phyloP scores from a whole-genome alignment of 2,329 filamentous ascomycete species.

The Talaromyces islandicus region DNA sequence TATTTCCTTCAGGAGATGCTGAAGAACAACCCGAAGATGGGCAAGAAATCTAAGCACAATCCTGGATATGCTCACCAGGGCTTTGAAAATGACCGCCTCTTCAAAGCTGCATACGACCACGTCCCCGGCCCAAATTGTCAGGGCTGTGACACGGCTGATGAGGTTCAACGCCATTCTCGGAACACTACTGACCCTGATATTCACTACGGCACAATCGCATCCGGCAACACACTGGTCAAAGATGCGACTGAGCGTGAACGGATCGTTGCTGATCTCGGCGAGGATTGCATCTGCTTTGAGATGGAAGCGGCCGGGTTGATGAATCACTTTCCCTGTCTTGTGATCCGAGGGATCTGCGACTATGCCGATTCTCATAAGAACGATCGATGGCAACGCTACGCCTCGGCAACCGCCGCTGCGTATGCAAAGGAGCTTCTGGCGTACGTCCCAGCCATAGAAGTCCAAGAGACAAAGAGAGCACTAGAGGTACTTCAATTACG shows the following conservation, averaged over 20 bases:
- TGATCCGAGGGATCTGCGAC: constrained; percentile 12
- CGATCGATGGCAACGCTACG: constrained; percentile 10
- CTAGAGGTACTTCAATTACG: not conserved
- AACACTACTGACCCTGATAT: not conserved
- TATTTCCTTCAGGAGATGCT: not conserved
- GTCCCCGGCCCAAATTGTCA: not conserved
- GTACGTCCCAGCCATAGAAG: not conserved
- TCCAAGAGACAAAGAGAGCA: not conserved
- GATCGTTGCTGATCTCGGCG: not conserved
- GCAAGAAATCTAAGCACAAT: not conserved
- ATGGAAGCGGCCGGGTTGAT: constrained; percentile 11
- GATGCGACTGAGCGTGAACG: not conserved
- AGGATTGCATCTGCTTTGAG: constrained; percentile 4
- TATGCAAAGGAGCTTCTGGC: constrained; percentile 6
- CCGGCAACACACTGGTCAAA: constrained; percentile 5
- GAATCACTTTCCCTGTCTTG: constrained; percentile 8
- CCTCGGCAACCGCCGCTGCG: constrained; percentile 9
- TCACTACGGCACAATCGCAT: constrained; percentile 12
- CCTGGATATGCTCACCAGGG: not conserved
- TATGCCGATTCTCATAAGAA: constrained; percentile 14
- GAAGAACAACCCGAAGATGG: not conserved
- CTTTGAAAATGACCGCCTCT: not conserved
- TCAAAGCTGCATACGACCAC: not conserved
- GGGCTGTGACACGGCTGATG: not conserved
- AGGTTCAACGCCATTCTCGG: not conserved